Conservation (phyloP, 2,329 filamentous ascomycete genomes). For the Aureobasidium sp. region DNA sequence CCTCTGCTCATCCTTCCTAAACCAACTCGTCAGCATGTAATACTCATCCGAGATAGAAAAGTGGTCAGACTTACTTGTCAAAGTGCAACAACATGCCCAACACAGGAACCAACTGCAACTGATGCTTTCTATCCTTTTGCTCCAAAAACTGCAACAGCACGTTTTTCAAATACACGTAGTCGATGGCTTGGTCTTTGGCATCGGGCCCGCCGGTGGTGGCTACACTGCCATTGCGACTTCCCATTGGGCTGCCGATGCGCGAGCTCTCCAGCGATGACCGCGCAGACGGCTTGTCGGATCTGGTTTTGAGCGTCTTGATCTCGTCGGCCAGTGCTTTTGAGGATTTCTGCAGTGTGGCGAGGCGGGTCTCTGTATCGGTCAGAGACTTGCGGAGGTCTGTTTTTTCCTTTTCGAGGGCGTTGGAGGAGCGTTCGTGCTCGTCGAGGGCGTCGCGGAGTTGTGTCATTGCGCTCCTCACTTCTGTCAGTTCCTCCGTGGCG, state of each 20-base stretch:
- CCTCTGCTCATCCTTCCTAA: slow-evolving; percentile 70
- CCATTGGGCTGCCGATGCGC: slow-evolving; percentile 42
- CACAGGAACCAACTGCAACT: slow-evolving; percentile 70
- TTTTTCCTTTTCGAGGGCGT: slow-evolving; percentile 77
- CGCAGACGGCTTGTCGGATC: slow-evolving; percentile 40
- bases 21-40: not conserved
- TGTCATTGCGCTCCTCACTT: slow-evolving; percentile 68
- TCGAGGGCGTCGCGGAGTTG: slow-evolving; percentile 76
- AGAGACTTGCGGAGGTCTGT: slow-evolving; percentile 66
- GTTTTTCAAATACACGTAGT: slow-evolving; percentile 70
- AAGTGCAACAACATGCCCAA: slow-evolving; percentile 70
- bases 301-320: slow-evolving; percentile 42
- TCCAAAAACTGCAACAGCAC: slow-evolving; percentile 76
- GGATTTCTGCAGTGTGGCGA: slow-evolving; percentile 72
- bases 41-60: slow-evolving; percentile 15
- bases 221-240: slow-evolving; percentile 23
- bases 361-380: slow-evolving; percentile 67
- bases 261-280: slow-evolving; percentile 54
- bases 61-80: slow-evolving; percentile 53
- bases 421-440: slow-evolving; percentile 75
- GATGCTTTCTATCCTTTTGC: slow-evolving; percentile 69
- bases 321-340: slow-evolving; percentile 56
- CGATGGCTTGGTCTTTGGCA: slow-evolving; percentile 23
- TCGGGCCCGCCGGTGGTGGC: slow-evolving; percentile 18
- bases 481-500: slow-evolving; percentile 64